Percentiles rank a stretch among this genome's conserved stretches.
These are phyloP conservation scores for Begonia fuchsioides DNA, from an alignment of 306 rosid species.

Conservation along the genomic window DNA sequence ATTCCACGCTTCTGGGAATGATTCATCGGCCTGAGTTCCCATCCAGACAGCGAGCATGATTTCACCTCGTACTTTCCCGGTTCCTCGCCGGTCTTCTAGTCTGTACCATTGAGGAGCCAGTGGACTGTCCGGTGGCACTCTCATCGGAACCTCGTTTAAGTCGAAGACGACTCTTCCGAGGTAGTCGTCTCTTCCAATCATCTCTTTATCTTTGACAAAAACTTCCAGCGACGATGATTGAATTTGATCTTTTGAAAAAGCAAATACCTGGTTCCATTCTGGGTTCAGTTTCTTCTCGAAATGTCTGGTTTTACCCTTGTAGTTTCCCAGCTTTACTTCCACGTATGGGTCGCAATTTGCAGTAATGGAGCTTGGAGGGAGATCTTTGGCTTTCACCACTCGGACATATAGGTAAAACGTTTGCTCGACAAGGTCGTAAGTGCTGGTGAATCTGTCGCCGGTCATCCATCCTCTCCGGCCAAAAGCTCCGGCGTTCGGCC, in stretches of 20 bases:
- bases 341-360: conserved; percentile 83
- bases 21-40: conserved; percentile 97
- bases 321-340: conserved; percentile 83
- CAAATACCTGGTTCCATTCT: conserved; percentile 91
- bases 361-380: conserved; percentile 43
- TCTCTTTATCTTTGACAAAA: conserved; percentile 72
- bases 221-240: conserved; percentile 77
- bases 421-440: conserved; percentile 88
- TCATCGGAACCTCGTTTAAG: conserved; percentile 70
- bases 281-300: conserved; percentile 66
- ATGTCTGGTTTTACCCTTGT: conserved; percentile 71
- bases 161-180: conserved; percentile 74
- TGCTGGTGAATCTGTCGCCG: conserved; percentile 51
- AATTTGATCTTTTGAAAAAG: conserved; percentile 76
- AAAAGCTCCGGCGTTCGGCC: conserved; percentile 45
- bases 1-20: conserved; percentile 92
- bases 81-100: conserved; percentile 56
- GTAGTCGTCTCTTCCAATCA: conserved; percentile 79
- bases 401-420: conserved; percentile 73
- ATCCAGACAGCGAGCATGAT: conserved; percentile 94
- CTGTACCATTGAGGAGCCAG: conserved; percentile 94
- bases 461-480: conserved; percentile 67
- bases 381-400: conserved; percentile 66
- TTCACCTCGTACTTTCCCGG: conserved; percentile 66
- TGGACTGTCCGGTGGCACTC: conserved; percentile 93